Evolutionary conservation across 2,329 filamentous ascomycete genomes (phyloP).

Genomic region (Colletotrichum sp.): DNA sequence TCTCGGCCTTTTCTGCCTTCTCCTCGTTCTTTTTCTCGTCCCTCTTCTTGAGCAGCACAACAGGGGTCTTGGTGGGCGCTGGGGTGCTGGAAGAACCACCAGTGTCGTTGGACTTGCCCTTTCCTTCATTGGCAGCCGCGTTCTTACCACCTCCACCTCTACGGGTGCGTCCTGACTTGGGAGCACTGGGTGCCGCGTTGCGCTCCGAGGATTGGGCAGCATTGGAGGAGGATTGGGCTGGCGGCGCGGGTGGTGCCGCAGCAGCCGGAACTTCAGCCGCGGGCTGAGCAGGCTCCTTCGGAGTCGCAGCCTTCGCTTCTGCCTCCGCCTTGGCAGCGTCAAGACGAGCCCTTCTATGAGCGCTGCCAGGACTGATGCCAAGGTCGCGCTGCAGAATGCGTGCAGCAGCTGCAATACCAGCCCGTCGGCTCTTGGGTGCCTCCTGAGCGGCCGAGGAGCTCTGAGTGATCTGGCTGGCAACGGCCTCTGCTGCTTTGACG

Average conservation of each 20-base stretch:
- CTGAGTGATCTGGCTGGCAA: constrained; percentile 43
- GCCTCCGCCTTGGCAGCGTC: constrained; percentile 62
- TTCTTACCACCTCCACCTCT: constrained; percentile 40
- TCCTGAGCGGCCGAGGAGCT: constrained; percentile 35
- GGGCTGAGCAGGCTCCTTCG: constrained; percentile 33
- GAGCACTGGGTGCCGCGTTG: constrained; percentile 3
- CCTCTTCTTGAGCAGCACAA: constrained; percentile 47
- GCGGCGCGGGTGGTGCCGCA: constrained; percentile 10
- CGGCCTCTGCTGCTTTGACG: constrained; percentile 49
- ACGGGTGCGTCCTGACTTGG: constrained; percentile 22
- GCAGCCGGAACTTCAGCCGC: constrained; percentile 25
- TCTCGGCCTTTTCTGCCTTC: constrained; percentile 6
- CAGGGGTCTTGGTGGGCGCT: constrained; percentile 34
- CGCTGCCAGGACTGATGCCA: constrained; percentile 66
- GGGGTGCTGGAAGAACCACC: constrained; percentile 27
- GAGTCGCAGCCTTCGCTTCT: constrained; percentile 41
- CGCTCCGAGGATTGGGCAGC: constrained; percentile 9
- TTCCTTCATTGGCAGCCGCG: constrained; percentile 34
- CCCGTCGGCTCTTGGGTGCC: constrained; percentile 59
- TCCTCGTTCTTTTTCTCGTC: constrained; percentile 27
- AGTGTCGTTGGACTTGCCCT: constrained; percentile 39
- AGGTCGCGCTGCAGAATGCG: constrained; percentile 70
- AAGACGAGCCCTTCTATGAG: constrained; percentile 64
- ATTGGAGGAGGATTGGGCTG: constrained; percentile 1
- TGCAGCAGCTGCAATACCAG: constrained; percentile 67